Percentiles rank a stretch among this genome's conserved stretches.
Evolutionary conservation across 768 basidiomycete species (phyloP).

Genomic region (Gautieria morchelliformis): DNA sequence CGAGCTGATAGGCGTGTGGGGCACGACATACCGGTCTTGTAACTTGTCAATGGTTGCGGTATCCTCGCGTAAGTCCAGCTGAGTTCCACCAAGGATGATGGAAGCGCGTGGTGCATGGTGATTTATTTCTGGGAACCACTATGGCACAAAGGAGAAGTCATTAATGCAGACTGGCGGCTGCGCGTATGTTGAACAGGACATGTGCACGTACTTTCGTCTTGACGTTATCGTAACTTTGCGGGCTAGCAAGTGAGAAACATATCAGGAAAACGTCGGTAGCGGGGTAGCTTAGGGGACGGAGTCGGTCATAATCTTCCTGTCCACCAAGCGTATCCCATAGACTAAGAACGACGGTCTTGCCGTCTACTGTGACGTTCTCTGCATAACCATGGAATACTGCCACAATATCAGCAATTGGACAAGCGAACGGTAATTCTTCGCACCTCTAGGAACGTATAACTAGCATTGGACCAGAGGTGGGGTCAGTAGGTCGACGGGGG

Average conservation of each 20-base stretch:
- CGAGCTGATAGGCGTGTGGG: background rate
- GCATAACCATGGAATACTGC: conserved; percentile 98
- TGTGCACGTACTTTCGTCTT: conserved; percentile 71
- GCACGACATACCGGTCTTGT: conserved; percentile 61
- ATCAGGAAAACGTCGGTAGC: conserved; percentile 99
- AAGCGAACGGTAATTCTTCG: conserved; percentile 13
- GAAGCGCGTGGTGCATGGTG: conserved; percentile 95
- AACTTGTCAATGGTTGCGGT: conserved; percentile 86
- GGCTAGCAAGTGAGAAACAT: conserved; percentile 96
- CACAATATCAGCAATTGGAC: conserved; percentile 10
- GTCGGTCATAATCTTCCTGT: conserved; percentile 97
- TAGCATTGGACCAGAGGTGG: conserved; percentile 22
- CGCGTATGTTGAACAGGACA: background rate
- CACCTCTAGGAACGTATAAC: conserved; percentile 96
- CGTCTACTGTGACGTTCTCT: conserved; percentile 97
- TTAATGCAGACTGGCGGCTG: background rate
- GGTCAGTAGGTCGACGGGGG: conserved; percentile 11
- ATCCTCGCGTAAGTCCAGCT: conserved; percentile 95
- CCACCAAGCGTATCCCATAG: conserved; percentile 99
- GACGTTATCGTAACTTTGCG: conserved; percentile 98
- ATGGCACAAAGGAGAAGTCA: background rate
- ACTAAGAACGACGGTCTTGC: conserved; percentile 95
- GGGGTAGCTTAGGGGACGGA: conserved; percentile 95
- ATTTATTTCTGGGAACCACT: conserved; percentile 97
- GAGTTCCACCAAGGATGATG: conserved; percentile 91